Conservation (phyloP, 148 eudicot genomes). For the Dianthus caryophyllus region DNA sequence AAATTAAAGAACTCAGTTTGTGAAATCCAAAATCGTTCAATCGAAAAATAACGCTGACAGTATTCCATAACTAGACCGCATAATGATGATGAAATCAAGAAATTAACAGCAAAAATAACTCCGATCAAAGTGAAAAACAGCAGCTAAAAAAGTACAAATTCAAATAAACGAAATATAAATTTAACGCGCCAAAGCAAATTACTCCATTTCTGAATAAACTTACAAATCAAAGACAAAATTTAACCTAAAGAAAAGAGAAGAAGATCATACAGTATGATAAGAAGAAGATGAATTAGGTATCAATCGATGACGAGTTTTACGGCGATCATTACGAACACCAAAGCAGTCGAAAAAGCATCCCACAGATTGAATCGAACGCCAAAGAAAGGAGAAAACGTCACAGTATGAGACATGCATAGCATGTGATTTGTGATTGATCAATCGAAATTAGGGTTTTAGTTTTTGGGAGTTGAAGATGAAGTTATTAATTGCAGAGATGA, state of each 20-base stretch:
- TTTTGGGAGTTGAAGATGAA: background rate
- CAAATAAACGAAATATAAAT: too few species aligned
- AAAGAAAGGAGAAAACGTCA: slow-evolving; percentile 31
- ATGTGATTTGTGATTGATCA: background rate
- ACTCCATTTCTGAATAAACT: background rate
- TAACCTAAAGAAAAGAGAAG: background rate
- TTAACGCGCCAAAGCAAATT: background rate
- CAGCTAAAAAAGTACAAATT: background rate
- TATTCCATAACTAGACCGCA: too few species aligned
- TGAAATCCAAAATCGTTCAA: too few species aligned
- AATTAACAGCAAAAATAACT: too few species aligned
- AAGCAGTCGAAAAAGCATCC: slow-evolving; percentile 48
- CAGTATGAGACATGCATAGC: slow-evolving; percentile 28
- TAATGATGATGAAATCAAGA: too few species aligned
- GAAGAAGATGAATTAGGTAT: slow-evolving; percentile 17
- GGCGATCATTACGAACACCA: slow-evolving; percentile 22
- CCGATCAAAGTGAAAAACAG: background rate
- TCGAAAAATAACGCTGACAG: too few species aligned
- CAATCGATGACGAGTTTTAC: slow-evolving; percentile 5
- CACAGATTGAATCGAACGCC: slow-evolving; percentile 33
- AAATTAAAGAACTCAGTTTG: too few species aligned
- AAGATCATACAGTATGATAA: slow-evolving; percentile 14
- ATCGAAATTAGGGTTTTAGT: slow-evolving; percentile 1
- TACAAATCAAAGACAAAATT: background rate
- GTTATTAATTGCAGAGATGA: background rate